These are phyloP conservation scores for Agrocybe praecox DNA, from an alignment of 768 basidiomycete genomes.

Conservation along the genomic window DNA sequence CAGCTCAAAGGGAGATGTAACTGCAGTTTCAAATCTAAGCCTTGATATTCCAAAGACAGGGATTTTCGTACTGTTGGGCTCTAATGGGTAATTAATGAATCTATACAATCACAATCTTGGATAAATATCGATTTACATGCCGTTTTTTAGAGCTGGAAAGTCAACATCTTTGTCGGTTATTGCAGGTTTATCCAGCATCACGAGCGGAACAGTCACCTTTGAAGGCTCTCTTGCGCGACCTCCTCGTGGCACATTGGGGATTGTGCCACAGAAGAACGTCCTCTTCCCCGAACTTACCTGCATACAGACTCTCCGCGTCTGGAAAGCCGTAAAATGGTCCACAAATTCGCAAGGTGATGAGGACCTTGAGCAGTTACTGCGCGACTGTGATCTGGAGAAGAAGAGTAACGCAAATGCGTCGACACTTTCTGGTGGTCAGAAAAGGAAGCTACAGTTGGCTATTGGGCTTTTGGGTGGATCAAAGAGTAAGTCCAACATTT, in stretches of 20 bases:
- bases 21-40: constrained; percentile 67
- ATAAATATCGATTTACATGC: not conserved
- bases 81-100: constrained; percentile 54
- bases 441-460: constrained; percentile 80
- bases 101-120: not conserved
- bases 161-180: constrained; percentile 73
- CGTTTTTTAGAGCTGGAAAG: constrained; percentile 66
- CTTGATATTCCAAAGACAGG: constrained; percentile 71
- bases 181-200: constrained; percentile 61
- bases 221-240: constrained; percentile 56
- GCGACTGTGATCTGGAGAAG: constrained; percentile 72
- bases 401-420: constrained; percentile 70
- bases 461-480: constrained; percentile 80
- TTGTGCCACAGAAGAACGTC: constrained; percentile 85
- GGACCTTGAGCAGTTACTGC: constrained; percentile 64
- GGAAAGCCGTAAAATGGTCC: constrained; percentile 72
- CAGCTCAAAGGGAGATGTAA: constrained; percentile 49
- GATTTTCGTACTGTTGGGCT: constrained; percentile 76
- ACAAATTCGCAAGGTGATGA: constrained; percentile 45
- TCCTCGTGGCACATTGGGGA: constrained; percentile 68
- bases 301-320: constrained; percentile 71
- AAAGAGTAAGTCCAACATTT: constrained; percentile 41
- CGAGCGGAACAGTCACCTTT: constrained; percentile 57
- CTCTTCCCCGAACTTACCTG: constrained; percentile 78
- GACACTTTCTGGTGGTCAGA: constrained; percentile 79